These are phyloP conservation scores for Teunomyces barrocoloradensis DNA, from an alignment of 805 yeast genomes.

Conservation along the genomic window DNA sequence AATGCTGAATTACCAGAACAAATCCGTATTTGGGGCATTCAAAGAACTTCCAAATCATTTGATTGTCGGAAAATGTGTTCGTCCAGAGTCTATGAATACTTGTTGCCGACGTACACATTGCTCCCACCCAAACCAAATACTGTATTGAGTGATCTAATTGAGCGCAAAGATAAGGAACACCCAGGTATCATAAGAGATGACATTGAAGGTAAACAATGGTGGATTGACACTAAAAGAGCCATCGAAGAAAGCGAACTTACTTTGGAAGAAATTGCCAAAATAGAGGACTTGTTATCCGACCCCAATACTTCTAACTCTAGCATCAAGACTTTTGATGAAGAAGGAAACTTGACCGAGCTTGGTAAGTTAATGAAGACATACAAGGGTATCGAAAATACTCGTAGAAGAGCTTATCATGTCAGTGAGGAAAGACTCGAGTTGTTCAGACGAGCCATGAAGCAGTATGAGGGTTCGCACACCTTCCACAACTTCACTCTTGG, in stretches of 20 bases:
- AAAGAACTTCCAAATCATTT: conserved; percentile 83
- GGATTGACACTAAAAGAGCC: conserved; percentile 49
- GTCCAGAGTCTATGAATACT: conserved; percentile 91
- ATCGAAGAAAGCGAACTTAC: conserved; percentile 40
- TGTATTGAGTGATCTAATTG: conserved; percentile 58
- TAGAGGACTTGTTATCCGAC: conserved; percentile 11
- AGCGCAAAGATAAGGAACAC: conserved; percentile 46
- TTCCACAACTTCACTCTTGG: conserved; percentile 88
- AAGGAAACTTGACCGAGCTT: conserved; percentile 35
- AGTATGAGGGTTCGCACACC: conserved; percentile 84
- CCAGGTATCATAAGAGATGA: conserved; percentile 65
- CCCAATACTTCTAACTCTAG: conserved; percentile 14
- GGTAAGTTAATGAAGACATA: conserved; percentile 47
- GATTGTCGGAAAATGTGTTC: conserved; percentile 95
- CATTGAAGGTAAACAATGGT: conserved; percentile 70
- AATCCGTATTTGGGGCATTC: conserved; percentile 90
- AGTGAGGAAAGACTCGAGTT: conserved; percentile 57
- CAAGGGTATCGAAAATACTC: conserved; percentile 61
- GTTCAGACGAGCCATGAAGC: conserved; percentile 66
- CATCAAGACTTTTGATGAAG: conserved; percentile 30
- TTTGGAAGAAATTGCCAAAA: conserved; percentile 23
- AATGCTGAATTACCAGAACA: conserved; percentile 77
- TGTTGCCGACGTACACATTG: conserved; percentile 87
- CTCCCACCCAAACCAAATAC: conserved; percentile 86
- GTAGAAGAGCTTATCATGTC: conserved; percentile 69